A percentile compares a stretch with the other conserved stretches of the same genome.
Evolutionary conservation across 331 rosid genomes (phyloP).

Genomic region (Quercus tomentella): DNA sequence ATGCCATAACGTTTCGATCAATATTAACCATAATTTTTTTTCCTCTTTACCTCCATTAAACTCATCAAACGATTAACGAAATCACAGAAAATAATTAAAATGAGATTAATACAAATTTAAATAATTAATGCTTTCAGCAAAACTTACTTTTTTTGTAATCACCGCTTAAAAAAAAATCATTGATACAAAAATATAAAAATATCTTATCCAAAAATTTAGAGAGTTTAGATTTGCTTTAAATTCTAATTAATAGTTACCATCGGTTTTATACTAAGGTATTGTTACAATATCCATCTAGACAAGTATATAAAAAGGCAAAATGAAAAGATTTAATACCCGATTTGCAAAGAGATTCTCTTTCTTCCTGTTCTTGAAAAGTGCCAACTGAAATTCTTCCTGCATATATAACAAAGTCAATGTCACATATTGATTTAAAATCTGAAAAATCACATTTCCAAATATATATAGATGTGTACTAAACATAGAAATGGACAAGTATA

Average conservation of each 20-base stretch:
- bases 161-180: neutral
- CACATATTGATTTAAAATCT: neutral
- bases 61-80: neutral
- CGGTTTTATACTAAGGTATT: neutral
- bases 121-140: neutral
- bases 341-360: conserved; percentile 78
- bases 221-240: neutral
- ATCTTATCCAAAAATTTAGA: neutral
- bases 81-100: neutral
- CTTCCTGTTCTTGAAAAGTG: conserved; percentile 69
- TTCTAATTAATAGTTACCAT: neutral
- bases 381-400: conserved; percentile 96
- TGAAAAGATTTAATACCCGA: conserved; percentile 49
- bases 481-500: neutral
- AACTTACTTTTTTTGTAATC: neutral
- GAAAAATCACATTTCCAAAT: neutral
- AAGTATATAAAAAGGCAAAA: neutral
- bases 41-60: neutral
- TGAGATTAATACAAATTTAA: neutral
- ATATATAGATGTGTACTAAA: neutral
- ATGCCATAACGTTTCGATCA: neutral
- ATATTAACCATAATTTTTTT: neutral
- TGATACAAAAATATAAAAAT: neutral
- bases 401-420: neutral
- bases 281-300: neutral